A percentile compares a stretch with the other conserved stretches of the same genome.
These are phyloP conservation scores for Trypanosoma vivax DNA, from an alignment of 208 protist genomes.

Conservation along the genomic window DNA sequence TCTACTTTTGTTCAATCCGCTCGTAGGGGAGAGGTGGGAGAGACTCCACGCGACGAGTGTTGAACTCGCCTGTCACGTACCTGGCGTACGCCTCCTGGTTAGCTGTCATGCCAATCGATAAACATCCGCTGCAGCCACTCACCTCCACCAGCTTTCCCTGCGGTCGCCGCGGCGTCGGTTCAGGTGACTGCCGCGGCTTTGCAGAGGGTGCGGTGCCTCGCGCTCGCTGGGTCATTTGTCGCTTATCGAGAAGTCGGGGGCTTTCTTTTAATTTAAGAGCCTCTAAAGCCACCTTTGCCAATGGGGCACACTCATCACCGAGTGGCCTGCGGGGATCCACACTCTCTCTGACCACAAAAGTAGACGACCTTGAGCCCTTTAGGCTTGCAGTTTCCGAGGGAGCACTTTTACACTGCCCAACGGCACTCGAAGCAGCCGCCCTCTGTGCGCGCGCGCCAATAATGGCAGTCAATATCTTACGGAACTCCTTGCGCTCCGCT, in stretches of 20 bases:
- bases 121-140: neutral
- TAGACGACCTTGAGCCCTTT: neutral
- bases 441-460: slow-evolving; percentile 23
- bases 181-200: neutral
- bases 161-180: neutral
- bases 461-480: slow-evolving; percentile 34
- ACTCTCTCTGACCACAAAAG: slow-evolving; percentile 2
- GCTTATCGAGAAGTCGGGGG: no score
- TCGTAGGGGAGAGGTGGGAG: slow-evolving; percentile 61
- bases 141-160: neutral
- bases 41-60: slow-evolving; percentile 30
- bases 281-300: no score
- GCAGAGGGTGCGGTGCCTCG: no score
- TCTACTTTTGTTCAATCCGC: slow-evolving; percentile 4
- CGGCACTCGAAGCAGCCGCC: neutral
- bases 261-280: no score
- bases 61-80: slow-evolving; percentile 44
- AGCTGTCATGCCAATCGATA: slow-evolving; percentile 39
- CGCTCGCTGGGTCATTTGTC: no score
- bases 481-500: slow-evolving; percentile 64
- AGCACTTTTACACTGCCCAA: neutral
- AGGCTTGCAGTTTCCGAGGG: neutral
- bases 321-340: slow-evolving; percentile 18
- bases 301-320: no score
- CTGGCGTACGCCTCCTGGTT: slow-evolving; percentile 53